These are phyloP conservation scores for Trichophyton verrucosum DNA, from an alignment of 2,329 filamentous ascomycete genomes.

Conservation along the genomic window DNA sequence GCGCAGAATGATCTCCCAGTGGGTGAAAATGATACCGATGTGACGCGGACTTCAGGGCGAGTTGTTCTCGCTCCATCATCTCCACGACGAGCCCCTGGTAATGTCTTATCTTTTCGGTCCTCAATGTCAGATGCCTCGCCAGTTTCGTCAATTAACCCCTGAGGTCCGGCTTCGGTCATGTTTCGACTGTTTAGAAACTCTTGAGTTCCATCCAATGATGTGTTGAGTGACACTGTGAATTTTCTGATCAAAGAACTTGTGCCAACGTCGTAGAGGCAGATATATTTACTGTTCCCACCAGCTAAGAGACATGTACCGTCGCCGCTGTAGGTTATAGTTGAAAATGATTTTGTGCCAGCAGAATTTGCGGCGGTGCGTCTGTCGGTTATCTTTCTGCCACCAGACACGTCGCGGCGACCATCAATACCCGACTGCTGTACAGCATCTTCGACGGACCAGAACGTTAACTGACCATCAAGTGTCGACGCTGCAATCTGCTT, in stretches of 20 bases:
- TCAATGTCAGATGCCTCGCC: slow-evolving; percentile 84
- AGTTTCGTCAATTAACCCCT: slow-evolving; percentile 71
- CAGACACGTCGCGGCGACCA: slow-evolving; percentile 81
- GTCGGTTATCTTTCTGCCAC: slow-evolving; percentile 77
- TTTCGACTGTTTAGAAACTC: slow-evolving; percentile 91
- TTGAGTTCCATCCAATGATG: slow-evolving; percentile 91
- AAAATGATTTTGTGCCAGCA: slow-evolving; percentile 80
- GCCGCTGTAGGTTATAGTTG: slow-evolving; percentile 75
- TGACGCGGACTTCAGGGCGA: slow-evolving; percentile 71
- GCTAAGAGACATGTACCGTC: slow-evolving; percentile 86
- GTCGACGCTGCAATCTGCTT: slow-evolving; percentile 84
- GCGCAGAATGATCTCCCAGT: slow-evolving; percentile 86
- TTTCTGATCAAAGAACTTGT: slow-evolving; percentile 89
- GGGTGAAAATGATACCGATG: slow-evolving; percentile 74
- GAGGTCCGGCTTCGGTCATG: slow-evolving; percentile 79
- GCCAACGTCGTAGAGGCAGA: slow-evolving; percentile 89
- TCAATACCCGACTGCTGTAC: slow-evolving; percentile 78
- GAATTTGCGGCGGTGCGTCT: slow-evolving; percentile 84
- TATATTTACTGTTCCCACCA: slow-evolving; percentile 94
- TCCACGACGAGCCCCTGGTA: slow-evolving; percentile 79
- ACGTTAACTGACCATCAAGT: slow-evolving; percentile 83
- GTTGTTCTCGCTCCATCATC: slow-evolving; percentile 69
- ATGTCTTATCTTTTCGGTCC: slow-evolving; percentile 61
- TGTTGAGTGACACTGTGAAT: slow-evolving; percentile 87
- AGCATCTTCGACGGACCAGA: slow-evolving; percentile 85